Conservation (phyloP, 2,329 filamentous ascomycete species). For the Plectosphaerella sp. region DNA sequence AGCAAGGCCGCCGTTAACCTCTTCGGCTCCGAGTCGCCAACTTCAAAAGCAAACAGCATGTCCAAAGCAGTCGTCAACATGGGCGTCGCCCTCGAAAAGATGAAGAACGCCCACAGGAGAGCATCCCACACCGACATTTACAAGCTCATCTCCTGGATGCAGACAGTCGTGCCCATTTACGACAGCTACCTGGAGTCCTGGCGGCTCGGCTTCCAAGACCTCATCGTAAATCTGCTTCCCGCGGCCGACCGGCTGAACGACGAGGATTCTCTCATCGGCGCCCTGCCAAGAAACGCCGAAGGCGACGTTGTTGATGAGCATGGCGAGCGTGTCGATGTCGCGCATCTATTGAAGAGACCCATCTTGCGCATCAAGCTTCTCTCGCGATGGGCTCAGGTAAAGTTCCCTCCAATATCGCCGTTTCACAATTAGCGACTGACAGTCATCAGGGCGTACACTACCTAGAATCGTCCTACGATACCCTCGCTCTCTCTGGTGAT, state of each 20-base stretch:
- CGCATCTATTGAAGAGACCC: constrained; percentile 85
- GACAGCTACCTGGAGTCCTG: constrained; percentile 81
- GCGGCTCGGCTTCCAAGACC: constrained; percentile 90
- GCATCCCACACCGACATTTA: constrained; percentile 71
- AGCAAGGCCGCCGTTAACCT: constrained; percentile 60
- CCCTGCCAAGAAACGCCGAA: constrained; percentile 56
- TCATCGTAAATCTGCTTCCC: constrained; percentile 88
- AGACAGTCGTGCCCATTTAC: constrained; percentile 74
- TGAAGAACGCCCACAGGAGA: constrained; percentile 75
- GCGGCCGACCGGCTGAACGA: constrained; percentile 49
- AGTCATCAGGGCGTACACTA: constrained; percentile 48
- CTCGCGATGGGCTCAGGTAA: constrained; percentile 73
- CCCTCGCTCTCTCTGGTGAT: constrained; percentile 31
- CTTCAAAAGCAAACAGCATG: constrained; percentile 53
- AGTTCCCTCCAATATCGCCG: constrained; percentile 1
- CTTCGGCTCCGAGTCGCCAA: constrained; percentile 54
- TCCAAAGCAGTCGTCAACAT: constrained; percentile 90
- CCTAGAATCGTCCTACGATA: constrained; percentile 43
- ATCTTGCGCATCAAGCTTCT: constrained; percentile 85
- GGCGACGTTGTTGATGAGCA: constrained; percentile 67
- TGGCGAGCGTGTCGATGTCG: constrained; percentile 90
- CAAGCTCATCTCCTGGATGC: constrained; percentile 75
- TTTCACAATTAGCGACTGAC: constrained; percentile 1
- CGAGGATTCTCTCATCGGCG: constrained; percentile 54
- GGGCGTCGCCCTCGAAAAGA: constrained; percentile 82